Evolutionary conservation across 352 stramenopile species (phyloP), one percentile per base, ranked within the genome.

Genomic region (Globisporangium okanoganense): DNA sequence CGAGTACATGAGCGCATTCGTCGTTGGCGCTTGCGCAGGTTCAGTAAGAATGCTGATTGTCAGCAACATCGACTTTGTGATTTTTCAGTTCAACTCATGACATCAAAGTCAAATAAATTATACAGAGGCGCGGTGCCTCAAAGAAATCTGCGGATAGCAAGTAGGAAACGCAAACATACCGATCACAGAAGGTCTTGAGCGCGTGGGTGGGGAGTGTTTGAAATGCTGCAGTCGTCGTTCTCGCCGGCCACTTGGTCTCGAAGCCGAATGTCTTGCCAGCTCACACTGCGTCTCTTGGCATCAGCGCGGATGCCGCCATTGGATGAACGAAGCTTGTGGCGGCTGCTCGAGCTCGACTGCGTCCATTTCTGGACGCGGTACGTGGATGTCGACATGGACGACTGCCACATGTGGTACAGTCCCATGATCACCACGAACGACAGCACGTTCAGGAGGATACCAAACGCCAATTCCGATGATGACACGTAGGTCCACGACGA

Each of bases 401-500:
- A 61, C 65, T 85, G 71, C 64, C 78, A 90, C 65, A 77, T 56
- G 63, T 87, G 79, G 61, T 87, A 87, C 35, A 91, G 63, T 6
- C 45, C 56, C 70, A 89, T 74, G 52, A 91, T 89, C 41, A 78
- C 69, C 40, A 88, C 58, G 58, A 89, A 88, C 29, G 78, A 88
- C 20, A 91, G 61, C 57, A 89, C 82, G 65, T 91, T 91, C 35
- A 91, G 51, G 41, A 88, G 70, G 38, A 91, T 73, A 29, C 76
- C 79, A 33, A 83, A 85, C 27, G 78, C 76, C 49, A 89, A 61
- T 27, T 91, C 79, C 5, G 81, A 90, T 33, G 78, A 73, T 29
- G 77, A 79, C 43, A 88, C 36, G 49, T 73, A 79, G 43, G 72
- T 56, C 78, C 76, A 88, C 62, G 69, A 75, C 25, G 73, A 72